These are phyloP conservation scores for Heterobasidion occidentale DNA, from an alignment of 1,284 basidiomycete species.

Conservation along the genomic window DNA sequence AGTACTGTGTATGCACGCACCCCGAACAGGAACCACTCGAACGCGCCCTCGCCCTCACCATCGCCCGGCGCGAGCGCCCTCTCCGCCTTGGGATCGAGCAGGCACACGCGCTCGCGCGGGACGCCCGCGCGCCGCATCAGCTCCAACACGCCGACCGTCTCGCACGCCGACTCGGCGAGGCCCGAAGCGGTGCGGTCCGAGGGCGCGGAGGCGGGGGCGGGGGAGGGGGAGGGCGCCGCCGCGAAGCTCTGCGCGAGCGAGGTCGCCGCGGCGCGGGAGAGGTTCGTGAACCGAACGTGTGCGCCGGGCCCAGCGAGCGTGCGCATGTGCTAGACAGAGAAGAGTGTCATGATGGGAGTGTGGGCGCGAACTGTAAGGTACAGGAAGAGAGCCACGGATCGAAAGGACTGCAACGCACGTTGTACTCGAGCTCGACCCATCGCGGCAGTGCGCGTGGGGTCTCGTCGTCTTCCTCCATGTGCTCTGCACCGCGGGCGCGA, in stretches of 20 bases:
- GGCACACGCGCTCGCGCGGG: slow-evolving; percentile 61
- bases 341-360: neutral
- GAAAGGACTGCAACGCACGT: slow-evolving; percentile 15
- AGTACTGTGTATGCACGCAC: slow-evolving; percentile 27
- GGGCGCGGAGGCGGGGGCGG: slow-evolving; percentile 8
- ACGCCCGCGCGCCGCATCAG: slow-evolving; percentile 49
- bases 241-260: slow-evolving; percentile 45
- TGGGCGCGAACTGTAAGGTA: slow-evolving; percentile 9
- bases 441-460: slow-evolving; percentile 65
- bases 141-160: slow-evolving; percentile 58
- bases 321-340: slow-evolving; percentile 75
- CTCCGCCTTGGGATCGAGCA: slow-evolving; percentile 83
- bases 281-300: slow-evolving; percentile 76
- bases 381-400: slow-evolving; percentile 19
- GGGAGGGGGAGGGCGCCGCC: slow-evolving; percentile 8
- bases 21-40: slow-evolving; percentile 85
- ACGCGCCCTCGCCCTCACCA: slow-evolving; percentile 57
- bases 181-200: slow-evolving; percentile 5
- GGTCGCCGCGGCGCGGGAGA: slow-evolving; percentile 61
- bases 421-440: slow-evolving; percentile 87
- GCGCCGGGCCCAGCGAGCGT: slow-evolving; percentile 60
- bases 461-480: slow-evolving; percentile 92
- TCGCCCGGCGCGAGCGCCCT: slow-evolving; percentile 67
- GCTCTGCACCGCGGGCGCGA: slow-evolving; percentile 45
- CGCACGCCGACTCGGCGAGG: slow-evolving; percentile 44